Base-by-base conservation (phyloP, 768 basidiomycete species). In the Lyophyllum atratum region DNA sequence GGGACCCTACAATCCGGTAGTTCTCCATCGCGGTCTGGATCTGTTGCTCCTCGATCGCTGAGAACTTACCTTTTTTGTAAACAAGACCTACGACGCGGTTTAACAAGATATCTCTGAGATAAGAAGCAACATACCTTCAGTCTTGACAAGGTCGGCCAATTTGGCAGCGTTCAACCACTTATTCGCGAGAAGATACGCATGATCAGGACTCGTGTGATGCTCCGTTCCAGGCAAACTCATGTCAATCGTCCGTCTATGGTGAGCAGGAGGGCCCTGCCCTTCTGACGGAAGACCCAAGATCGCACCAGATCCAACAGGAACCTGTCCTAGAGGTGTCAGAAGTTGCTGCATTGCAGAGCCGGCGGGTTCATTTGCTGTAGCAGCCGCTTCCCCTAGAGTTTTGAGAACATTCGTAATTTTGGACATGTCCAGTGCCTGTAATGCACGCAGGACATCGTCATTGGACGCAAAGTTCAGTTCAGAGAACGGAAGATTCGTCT, bases 41-140 rank as follows among this genome's bases (percentile, higher is more conserved):
- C 59, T 86, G 86, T 24, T 84, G 79, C 55, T 86, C 88, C 65
- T 94, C 92, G 40, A 85, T 85, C 0, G 86, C 83, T 24, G 90
- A 92, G 64, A 94, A 94, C 66, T 91, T 93, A 14, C 92, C 92
- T 70, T 92, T 92, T 73, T 88, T 92, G 70, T 91, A 93, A 2
- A 90, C 81, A n/a, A 93, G 81, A 29, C 90, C 91, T 93, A 55
- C 22, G 58, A 44, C 1, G 37, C 37, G 24, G 44, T 53, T 59
- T 58, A 14, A 46, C 54, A 28, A 34, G 50, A 25, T 21, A 21
- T 29, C 31, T 37, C 12, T 24, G 37, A 33, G 15, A 21, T 25
- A 31, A 47, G 29, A 22, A 44, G 44, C 19, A 33, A 43, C 56
- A 11, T 55, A 89, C 92, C 91, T 76, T 90, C 80, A 24, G 78